Conservation (phyloP, 257 asterid species). For the Fraxinus quadrangulata region DNA sequence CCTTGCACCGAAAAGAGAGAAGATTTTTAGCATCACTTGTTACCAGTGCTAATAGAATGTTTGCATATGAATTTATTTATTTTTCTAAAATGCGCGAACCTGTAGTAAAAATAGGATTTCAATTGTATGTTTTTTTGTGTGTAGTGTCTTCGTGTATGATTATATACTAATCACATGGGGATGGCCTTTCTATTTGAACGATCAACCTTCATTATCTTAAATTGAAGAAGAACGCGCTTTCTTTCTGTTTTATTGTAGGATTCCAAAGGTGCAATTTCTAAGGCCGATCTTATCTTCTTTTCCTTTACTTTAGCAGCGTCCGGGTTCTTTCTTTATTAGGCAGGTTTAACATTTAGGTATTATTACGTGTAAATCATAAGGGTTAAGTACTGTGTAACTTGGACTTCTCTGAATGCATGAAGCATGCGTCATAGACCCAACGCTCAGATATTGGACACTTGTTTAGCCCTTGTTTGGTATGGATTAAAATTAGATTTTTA, state of each 20-base stretch:
- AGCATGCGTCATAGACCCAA: background rate
- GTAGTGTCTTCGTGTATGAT: background rate
- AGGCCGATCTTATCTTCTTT: too few species aligned
- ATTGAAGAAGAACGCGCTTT: too few species aligned
- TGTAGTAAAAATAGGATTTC: background rate
- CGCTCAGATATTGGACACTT: background rate
- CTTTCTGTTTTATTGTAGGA: too few species aligned
- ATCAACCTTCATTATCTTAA: background rate
- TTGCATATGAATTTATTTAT: background rate
- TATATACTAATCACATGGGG: background rate
- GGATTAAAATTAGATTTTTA: too few species aligned
- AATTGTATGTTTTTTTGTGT: background rate
- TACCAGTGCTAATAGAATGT: background rate
- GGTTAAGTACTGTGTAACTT: background rate
- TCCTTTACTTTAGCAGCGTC: too few species aligned
- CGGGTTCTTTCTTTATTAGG: too few species aligned
- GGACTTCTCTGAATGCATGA: background rate
- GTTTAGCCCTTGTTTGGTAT: background rate
- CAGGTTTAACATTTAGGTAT: background rate
- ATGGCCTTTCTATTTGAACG: background rate
- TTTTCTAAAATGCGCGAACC: background rate
- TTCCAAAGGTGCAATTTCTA: too few species aligned
- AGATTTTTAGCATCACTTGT: background rate
- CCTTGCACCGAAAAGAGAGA: background rate
- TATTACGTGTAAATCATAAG: background rate